Base-by-base conservation (phyloP, 495 filamentous ascomycete species). In the Cladorrhinum samala region DNA sequence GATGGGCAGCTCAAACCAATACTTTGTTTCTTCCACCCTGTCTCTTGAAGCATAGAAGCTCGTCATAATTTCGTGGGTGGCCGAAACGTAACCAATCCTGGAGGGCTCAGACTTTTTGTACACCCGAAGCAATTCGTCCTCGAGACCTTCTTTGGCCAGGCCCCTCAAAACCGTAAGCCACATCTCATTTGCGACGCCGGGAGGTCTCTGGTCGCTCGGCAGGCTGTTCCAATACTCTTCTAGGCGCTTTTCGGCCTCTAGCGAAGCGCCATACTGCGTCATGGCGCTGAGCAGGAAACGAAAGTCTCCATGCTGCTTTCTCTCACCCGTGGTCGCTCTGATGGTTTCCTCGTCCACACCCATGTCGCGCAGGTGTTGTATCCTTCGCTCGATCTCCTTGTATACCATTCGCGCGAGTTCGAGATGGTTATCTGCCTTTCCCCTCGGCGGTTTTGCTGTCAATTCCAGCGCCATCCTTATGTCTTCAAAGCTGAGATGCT, bases 131-230 rank as follows among this genome's bases (percentile, higher is more conserved):
- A 88, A 64, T 50, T 80, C 74, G 60, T 77, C 50, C 57, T 82
- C 71, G 49, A 83, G 78, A 9, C 78, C 77, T 55, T 88, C 82
- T 53, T 71, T 70, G 13, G 81, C 82, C 56, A 91, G 84, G 1
- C 89, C 89, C 25, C 71, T 69, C 30, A 93, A 57, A 4, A 91
- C 71, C 11, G 67, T 61, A 2, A 74, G 68, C 82, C 86, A 91
- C n/a, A 77, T 70, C 8, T 70, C 67, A 19, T 64, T 65, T 16
- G 58, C 66, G 11, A 55, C 49, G 17, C 63, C 59, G 25, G 63
- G 68, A 42, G 51, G 40, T 63, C 70, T 53, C 6, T 50, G 53
- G 21, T 56, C 46, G 9, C 52, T 23, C 33, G 50, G 57, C 19
- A 57, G 33, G 18, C 46, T 46, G 1, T 38, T 27, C 40, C 54